These are phyloP conservation scores for Periglandula ipomoeae DNA, from an alignment of 2,329 filamentous ascomycete genomes.

Conservation along the genomic window DNA sequence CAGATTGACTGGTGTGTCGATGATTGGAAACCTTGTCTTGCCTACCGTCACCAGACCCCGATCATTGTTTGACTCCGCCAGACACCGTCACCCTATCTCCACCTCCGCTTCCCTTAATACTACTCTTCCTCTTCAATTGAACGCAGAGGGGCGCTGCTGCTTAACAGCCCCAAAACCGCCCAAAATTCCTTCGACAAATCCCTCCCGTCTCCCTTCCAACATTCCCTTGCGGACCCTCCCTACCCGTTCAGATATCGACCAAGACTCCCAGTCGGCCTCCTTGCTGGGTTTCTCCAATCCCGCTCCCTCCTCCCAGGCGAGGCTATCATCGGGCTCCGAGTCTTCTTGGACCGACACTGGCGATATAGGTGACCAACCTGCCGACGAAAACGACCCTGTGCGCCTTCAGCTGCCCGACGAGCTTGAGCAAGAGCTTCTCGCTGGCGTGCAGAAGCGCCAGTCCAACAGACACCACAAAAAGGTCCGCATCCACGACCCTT, in stretches of 20 bases:
- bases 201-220: slow-evolving; percentile 65
- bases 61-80: slow-evolving; percentile 17
- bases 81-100: slow-evolving; percentile 14
- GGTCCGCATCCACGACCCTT: slow-evolving; percentile 56
- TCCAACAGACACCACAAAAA: slow-evolving; percentile 43
- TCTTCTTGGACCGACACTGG: slow-evolving; percentile 90
- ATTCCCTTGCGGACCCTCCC: slow-evolving; percentile 77
- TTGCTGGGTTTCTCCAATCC: slow-evolving; percentile 22
- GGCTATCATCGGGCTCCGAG: slow-evolving; percentile 47
- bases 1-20: slow-evolving; percentile 5
- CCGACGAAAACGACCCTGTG: slow-evolving; percentile 73
- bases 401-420: slow-evolving; percentile 59
- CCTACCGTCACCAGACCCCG: slow-evolving; percentile 20
- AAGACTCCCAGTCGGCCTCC: slow-evolving; percentile 31
- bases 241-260: slow-evolving; percentile 25
- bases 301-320: slow-evolving; percentile 36
- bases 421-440: slow-evolving; percentile 53
- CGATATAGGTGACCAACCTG: slow-evolving; percentile 86
- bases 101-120: slow-evolving; percentile 18
- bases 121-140: slow-evolving; percentile 24
- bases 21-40: slow-evolving; percentile 13
- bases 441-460: slow-evolving; percentile 37
- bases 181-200: slow-evolving; percentile 76
- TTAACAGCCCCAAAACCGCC: slow-evolving; percentile 63
- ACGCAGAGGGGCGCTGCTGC: slow-evolving; percentile 62